Base-by-base conservation (phyloP, 1,284 basidiomycete species). In the Singerocomus rubriflavus region DNA sequence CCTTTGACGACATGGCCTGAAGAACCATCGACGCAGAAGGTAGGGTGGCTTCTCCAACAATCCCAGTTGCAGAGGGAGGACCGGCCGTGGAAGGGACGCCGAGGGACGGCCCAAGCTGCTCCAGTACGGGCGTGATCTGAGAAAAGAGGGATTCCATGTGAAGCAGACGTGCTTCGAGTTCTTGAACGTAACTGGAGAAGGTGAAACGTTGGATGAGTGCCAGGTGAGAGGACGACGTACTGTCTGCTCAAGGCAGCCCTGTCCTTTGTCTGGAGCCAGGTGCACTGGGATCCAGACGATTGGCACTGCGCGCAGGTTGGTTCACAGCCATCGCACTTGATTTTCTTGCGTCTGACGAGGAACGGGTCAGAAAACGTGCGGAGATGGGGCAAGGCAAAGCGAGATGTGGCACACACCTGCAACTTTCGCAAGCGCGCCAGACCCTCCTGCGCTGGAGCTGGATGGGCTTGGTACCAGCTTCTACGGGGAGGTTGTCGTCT, bases 191-290 rank as follows among this genome's bases (percentile, higher is more conserved):
- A 63, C 90, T 91, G 49, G 50, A 35, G 45, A 54, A 54, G 31
- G 60, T 57, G 50, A 60, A 55, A 39, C 45, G 55, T 63, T 50
- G 40, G 46, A 46, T 55, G 41, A 54, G 21, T 17, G 43, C 30
- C 47, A 47, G 37, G 39, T 51, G 46, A 35, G 50, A 44, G 4
- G 53, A 31, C 12, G 54, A 77, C 89, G 57, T 65, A 91, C 88
- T 91, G 88, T 75, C 88, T 77, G 65, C 89, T 91, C 54, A 91
- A 71, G 6, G 88, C 88, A 33, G 89, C 88, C 63, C 88, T 80
- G 68, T 91, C 88, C 71, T 90, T 91, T 9, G 88, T 91, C 71
- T 91, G 88, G 37, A 91, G 73, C 88, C 88, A 91, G 37, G 85
- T 88, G 64, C 88, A 91, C 57, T 83, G 80, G 5, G 85, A 84